Conservation (phyloP, 1,284 basidiomycete genomes). For the Rhodotorula sp. region DNA sequence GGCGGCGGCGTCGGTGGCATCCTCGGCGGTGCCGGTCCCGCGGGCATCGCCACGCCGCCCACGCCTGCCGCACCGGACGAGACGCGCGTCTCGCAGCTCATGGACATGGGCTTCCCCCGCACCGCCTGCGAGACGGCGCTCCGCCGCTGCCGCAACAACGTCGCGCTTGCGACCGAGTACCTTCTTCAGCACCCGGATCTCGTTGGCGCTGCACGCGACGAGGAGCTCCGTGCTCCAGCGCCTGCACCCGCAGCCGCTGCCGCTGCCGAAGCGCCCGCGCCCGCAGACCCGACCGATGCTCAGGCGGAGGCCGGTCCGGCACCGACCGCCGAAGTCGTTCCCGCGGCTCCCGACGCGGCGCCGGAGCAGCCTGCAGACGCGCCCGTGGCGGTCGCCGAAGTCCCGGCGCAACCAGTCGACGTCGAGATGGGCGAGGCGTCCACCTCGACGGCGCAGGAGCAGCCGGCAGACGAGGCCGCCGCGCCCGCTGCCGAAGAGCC, state of each 20-base stretch:
- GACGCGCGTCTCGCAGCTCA: slow-evolving; percentile 55
- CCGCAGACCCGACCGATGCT: slow-evolving; percentile 11
- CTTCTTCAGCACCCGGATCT: slow-evolving; percentile 80
- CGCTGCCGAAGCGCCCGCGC: slow-evolving; percentile 8
- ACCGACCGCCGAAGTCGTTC: slow-evolving; percentile 21
- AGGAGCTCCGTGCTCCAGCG: slow-evolving; percentile 52
- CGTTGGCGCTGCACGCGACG: slow-evolving; percentile 57
- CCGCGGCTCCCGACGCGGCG: slow-evolving; percentile 21
- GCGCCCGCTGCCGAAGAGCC: slow-evolving; percentile 7
- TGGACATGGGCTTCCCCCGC: slow-evolving; percentile 95
- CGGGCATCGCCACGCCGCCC: slow-evolving; percentile 14
- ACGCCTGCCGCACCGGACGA: slow-evolving; percentile 27
- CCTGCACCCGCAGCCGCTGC: slow-evolving; percentile 25
- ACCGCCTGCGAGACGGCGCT: slow-evolving; percentile 81
- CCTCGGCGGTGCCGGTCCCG: slow-evolving; percentile 7
- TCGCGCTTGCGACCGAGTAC: slow-evolving; percentile 84
- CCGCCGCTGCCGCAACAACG: slow-evolving; percentile 79
- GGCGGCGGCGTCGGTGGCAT: slow-evolving; percentile 21
- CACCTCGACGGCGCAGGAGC: neutral
- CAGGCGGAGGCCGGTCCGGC: slow-evolving; percentile 18
- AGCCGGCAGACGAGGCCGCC: neutral
- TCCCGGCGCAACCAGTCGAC: slow-evolving; percentile 15
- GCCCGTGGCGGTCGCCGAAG: neutral
- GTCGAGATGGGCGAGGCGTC: slow-evolving; percentile 32
- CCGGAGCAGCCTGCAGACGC: slow-evolving; percentile 5